Evolutionary conservation across 352 stramenopile genomes (phyloP).

Genomic region (Pythium chondricola): DNA sequence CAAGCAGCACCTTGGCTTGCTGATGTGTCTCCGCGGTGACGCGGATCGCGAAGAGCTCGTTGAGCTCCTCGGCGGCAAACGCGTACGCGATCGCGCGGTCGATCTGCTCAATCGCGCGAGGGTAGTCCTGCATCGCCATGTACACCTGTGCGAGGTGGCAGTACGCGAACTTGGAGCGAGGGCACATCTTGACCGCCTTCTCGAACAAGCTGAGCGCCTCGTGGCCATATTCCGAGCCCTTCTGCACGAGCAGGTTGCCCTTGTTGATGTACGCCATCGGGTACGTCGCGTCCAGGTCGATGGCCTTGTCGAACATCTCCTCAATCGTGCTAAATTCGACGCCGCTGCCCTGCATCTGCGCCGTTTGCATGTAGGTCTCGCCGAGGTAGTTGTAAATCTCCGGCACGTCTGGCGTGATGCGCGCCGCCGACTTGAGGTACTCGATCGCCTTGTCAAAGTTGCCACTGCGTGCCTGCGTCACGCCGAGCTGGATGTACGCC

Average conservation of each 20-base stretch:
- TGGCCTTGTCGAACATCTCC: slow-evolving; percentile 78
- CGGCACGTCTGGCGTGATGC: slow-evolving; percentile 64
- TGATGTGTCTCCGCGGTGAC: slow-evolving; percentile 76
- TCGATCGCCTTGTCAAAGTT: slow-evolving; percentile 70
- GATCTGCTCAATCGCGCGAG: slow-evolving; percentile 73
- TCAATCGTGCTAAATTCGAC: slow-evolving; percentile 57
- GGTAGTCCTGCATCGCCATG: slow-evolving; percentile 83
- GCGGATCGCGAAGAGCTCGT: slow-evolving; percentile 72
- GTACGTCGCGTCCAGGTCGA: slow-evolving; percentile 72
- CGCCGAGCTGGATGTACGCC: slow-evolving; percentile 78
- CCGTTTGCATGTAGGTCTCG: slow-evolving; percentile 84
- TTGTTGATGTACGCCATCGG: slow-evolving; percentile 87
- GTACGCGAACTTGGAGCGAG: slow-evolving; percentile 79
- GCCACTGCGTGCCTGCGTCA: slow-evolving; percentile 62
- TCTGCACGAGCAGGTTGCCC: slow-evolving; percentile 73
- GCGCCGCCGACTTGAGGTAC: slow-evolving; percentile 52
- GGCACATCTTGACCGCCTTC: slow-evolving; percentile 69
- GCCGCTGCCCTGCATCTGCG: slow-evolving; percentile 38
- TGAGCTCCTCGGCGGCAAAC: slow-evolving; percentile 69
- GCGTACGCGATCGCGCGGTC: slow-evolving; percentile 67
- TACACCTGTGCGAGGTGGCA: slow-evolving; percentile 80
- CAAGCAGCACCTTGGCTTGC: slow-evolving; percentile 54
- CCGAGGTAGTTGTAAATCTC: slow-evolving; percentile 87
- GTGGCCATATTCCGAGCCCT: slow-evolving; percentile 61
- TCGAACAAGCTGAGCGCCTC: slow-evolving; percentile 70